Evolutionary conservation across 108 stramenopile genomes (phyloP).

Genomic region (Pseudonitzschia multiseries): DNA sequence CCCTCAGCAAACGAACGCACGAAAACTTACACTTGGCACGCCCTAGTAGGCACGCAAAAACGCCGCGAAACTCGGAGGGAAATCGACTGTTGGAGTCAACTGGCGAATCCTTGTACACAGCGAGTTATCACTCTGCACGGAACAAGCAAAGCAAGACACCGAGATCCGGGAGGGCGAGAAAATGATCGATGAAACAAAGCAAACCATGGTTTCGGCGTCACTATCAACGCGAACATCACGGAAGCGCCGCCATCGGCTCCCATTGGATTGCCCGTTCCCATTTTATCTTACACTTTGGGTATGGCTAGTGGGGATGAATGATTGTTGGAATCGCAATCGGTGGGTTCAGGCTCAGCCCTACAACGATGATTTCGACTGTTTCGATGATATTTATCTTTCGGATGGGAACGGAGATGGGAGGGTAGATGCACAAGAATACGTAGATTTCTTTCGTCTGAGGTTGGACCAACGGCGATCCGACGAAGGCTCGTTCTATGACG

Average conservation of each 20-base stretch:
- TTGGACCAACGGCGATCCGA: neutral
- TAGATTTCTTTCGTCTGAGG: slow-evolving; percentile 1
- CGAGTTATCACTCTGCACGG: neutral
- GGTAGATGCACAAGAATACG: slow-evolving; percentile 7
- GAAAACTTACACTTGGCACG: too few relatives aligned
- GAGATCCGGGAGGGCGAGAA: neutral
- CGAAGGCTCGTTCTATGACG: neutral
- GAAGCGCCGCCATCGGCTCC: neutral
- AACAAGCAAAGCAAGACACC: neutral
- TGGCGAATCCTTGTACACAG: neutral
- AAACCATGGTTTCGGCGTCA: neutral
- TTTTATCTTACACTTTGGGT: neutral
- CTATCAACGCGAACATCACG: neutral
- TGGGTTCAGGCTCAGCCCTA: neutral
- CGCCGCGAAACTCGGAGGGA: too few relatives aligned
- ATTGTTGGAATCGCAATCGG: neutral
- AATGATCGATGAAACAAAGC: neutral
- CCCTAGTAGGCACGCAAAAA: too few relatives aligned
- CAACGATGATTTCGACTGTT: neutral
- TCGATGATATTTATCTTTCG: neutral
- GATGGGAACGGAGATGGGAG: neutral
- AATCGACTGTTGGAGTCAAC: too few relatives aligned
- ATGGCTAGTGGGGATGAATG: neutral
- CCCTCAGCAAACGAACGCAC: neutral
- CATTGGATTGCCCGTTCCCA: neutral